Percentiles rank a stretch among this genome's conserved stretches.
These are phyloP conservation scores for Podila verticillata DNA, from an alignment of 192 early-diverging fungal species.

Conservation along the genomic window DNA sequence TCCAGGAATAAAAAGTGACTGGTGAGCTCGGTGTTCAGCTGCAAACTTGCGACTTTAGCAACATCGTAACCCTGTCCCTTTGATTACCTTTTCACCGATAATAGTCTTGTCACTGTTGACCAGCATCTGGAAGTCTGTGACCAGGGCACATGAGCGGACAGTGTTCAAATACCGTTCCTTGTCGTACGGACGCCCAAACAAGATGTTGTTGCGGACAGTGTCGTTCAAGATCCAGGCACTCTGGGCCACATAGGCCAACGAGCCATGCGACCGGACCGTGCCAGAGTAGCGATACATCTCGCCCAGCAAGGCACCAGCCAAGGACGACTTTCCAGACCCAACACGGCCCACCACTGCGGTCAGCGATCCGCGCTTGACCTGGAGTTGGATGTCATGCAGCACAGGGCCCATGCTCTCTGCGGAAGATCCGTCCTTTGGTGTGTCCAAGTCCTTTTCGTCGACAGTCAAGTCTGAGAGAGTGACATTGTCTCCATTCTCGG, in stretches of 20 bases:
- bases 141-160: slow-evolving; percentile 84
- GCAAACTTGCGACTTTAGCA: too few species aligned
- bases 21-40: too few species aligned
- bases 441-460: neutral
- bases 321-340: slow-evolving; percentile 65
- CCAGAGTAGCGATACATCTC: slow-evolving; percentile 60
- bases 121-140: slow-evolving; percentile 85
- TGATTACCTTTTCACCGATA: slow-evolving; percentile 79
- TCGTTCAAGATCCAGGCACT: slow-evolving; percentile 96
- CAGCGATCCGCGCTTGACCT: slow-evolving; percentile 54
- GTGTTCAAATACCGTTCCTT: slow-evolving; percentile 61
- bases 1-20: neutral
- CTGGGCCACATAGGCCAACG: slow-evolving; percentile 55
- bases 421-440: slow-evolving; percentile 1
- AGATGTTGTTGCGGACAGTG: slow-evolving; percentile 90
- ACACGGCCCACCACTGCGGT: slow-evolving; percentile 61
- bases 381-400: slow-evolving; percentile 52
- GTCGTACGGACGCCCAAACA: slow-evolving; percentile 86
- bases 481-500: neutral
- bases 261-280: slow-evolving; percentile 20
- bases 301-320: slow-evolving; percentile 57
- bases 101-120: slow-evolving; percentile 90
- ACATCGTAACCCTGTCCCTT: too few species aligned
- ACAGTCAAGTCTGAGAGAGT: neutral
- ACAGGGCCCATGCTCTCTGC: slow-evolving; percentile 34